Conservation (phyloP, 2,329 filamentous ascomycete species). For the Sclerotinia trifoliorum region DNA sequence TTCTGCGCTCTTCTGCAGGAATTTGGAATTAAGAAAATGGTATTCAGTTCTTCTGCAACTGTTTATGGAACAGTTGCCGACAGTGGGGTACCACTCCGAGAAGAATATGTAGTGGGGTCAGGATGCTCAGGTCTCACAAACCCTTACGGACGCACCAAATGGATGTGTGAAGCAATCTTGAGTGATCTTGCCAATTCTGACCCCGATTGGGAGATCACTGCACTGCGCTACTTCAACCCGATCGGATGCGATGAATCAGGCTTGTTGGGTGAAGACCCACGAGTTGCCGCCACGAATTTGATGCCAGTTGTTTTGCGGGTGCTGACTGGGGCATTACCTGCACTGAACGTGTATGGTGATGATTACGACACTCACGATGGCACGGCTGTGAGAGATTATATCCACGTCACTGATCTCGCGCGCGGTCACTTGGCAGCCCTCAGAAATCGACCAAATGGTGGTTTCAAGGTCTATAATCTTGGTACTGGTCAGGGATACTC, state of each 20-base stretch:
- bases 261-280: slow-evolving; percentile 62
- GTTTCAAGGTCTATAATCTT: slow-evolving; percentile 48
- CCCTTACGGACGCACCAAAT: slow-evolving; percentile 66
- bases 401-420: slow-evolving; percentile 65
- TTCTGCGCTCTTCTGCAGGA: slow-evolving; percentile 57
- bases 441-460: slow-evolving; percentile 39
- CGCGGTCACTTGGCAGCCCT: slow-evolving; percentile 61
- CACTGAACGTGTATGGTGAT: slow-evolving; percentile 60
- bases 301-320: slow-evolving; percentile 64
- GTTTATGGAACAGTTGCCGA: slow-evolving; percentile 60
- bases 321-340: slow-evolving; percentile 52
- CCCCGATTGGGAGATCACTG: slow-evolving; percentile 60
- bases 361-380: slow-evolving; percentile 66
- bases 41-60: slow-evolving; percentile 67
- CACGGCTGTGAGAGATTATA: slow-evolving; percentile 66
- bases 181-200: slow-evolving; percentile 60
- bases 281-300: slow-evolving; percentile 60
- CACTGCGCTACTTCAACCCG: slow-evolving; percentile 67
- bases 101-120: slow-evolving; percentile 51
- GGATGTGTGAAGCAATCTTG: slow-evolving; percentile 65
- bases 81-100: slow-evolving; percentile 51
- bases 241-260: slow-evolving; percentile 65
- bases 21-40: slow-evolving; percentile 62
- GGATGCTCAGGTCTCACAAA: slow-evolving; percentile 59
- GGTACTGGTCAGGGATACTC: slow-evolving; percentile 49